Conservation (phyloP, 2,329 filamentous ascomycete species). For the Botryotinia globosa region DNA sequence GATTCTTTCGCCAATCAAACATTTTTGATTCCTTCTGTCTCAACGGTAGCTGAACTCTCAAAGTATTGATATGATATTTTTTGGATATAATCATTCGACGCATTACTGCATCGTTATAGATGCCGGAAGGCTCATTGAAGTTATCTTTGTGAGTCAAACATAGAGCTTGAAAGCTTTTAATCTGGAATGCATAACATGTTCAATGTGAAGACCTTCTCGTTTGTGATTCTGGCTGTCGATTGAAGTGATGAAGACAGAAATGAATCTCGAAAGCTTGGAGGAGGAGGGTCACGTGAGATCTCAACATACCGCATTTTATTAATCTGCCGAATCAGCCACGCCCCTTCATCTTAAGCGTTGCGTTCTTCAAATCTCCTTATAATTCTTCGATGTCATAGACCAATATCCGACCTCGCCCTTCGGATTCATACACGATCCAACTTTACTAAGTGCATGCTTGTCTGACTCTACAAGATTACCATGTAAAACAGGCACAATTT, state of each 20-base stretch:
- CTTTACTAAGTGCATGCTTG: neutral
- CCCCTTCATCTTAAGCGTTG: neutral
- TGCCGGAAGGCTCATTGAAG: neutral
- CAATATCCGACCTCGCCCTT: neutral
- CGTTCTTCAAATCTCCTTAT: neutral
- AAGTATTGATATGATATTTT: neutral
- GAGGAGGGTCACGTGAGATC: rapidly evolving
- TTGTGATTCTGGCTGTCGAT: neutral
- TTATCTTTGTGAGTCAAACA: neutral
- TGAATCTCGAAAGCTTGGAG: neutral
- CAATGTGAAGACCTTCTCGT: neutral
- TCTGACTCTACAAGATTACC: neutral
- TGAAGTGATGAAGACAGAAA: neutral
- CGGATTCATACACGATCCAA: neutral
- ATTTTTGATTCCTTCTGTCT: neutral
- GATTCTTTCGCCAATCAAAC: neutral
- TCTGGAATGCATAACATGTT: neutral
- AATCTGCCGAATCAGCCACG: neutral
- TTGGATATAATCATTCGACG: neutral
- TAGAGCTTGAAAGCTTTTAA: neutral
- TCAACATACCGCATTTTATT: neutral
- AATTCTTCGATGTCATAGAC: neutral
- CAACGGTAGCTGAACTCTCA: neutral
- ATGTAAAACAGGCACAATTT: too few relatives aligned
- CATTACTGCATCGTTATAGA: neutral